Evolutionary conservation across 208 protist genomes (phyloP).

Genomic region (Kentomonas sorsogonicus): DNA sequence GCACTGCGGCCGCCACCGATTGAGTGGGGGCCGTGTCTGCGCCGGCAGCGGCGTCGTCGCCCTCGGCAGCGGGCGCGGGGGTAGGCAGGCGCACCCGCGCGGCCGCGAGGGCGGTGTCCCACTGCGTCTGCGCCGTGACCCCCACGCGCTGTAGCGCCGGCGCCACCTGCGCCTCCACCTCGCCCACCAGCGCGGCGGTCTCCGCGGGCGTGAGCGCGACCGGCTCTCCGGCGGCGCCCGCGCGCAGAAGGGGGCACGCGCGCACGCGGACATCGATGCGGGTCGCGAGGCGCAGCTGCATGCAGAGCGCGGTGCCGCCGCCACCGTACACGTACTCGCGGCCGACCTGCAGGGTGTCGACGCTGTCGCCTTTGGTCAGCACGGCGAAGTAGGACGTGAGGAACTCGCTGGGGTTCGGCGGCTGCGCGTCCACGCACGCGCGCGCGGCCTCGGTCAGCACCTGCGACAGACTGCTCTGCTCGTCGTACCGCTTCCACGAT

Average conservation of each 20-base stretch:
- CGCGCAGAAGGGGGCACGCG: too few species aligned
- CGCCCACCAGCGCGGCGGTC: background rate
- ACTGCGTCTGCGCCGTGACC: slow-evolving; percentile 19
- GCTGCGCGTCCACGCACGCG: slow-evolving; percentile 57
- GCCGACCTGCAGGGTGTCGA: slow-evolving; percentile 22
- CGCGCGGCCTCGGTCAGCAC: slow-evolving; percentile 72
- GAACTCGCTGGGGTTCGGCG: slow-evolving; percentile 48
- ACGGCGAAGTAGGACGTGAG: slow-evolving; percentile 63
- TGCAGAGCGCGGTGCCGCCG: background rate
- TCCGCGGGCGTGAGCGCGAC: background rate
- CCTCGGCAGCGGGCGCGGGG: too few species aligned
- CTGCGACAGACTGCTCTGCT: slow-evolving; percentile 53
- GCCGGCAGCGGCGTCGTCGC: too few species aligned
- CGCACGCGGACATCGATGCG: too few species aligned
- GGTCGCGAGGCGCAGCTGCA: too few species aligned
- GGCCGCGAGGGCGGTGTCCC: slow-evolving; percentile 18
- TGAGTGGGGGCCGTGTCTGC: too few species aligned
- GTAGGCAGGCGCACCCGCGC: background rate
- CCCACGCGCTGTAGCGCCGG: slow-evolving; percentile 19
- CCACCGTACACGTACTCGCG: background rate
- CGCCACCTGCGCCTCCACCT: slow-evolving; percentile 7
- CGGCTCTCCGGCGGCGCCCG: too few species aligned
- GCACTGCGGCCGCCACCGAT: slow-evolving; percentile 4
- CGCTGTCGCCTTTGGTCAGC: slow-evolving; percentile 29
- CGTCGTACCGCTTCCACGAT: slow-evolving; percentile 78